Conservation (phyloP, 192 early-diverging fungal species). For the Borealophlyctis nickersoniae region DNA sequence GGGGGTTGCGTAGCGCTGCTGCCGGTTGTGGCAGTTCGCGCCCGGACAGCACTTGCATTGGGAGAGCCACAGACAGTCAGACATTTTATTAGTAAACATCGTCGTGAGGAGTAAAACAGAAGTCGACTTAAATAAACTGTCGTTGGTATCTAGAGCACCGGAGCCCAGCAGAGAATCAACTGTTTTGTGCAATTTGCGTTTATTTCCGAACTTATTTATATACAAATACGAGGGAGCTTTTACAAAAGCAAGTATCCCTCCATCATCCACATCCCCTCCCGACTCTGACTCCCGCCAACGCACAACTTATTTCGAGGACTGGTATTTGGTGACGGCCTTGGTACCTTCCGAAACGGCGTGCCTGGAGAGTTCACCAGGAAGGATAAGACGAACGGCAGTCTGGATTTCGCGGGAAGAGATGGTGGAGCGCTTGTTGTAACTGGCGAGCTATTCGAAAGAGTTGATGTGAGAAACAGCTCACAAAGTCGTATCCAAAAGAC, state of each 20-base stretch:
- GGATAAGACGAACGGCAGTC: slow-evolving; percentile 70
- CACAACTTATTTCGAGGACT: slow-evolving; percentile 61
- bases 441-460: slow-evolving; percentile 65
- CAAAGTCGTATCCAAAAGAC: background rate
- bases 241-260: slow-evolving; percentile 4
- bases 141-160: no score
- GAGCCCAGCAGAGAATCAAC: no score
- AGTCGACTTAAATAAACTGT: no score
- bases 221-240: background rate
- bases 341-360: slow-evolving; percentile 97
- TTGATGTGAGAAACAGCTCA: slow-evolving; percentile 29
- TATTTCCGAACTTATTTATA: slow-evolving; percentile 3
- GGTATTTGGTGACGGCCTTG: slow-evolving; percentile 98
- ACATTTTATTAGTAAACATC: no score
- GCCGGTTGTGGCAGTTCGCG: no score
- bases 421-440: slow-evolving; percentile 94
- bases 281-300: no score
- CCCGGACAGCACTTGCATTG: no score
- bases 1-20: no score
- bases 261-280: no score
- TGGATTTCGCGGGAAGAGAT: slow-evolving; percentile 96
- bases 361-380: slow-evolving; percentile 93
- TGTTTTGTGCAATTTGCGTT: no score
- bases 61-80: no score
- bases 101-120: no score